phyloP scores from a whole-genome alignment of 2,329 filamentous ascomycete species.

The Bipolaris gigantea region DNA sequence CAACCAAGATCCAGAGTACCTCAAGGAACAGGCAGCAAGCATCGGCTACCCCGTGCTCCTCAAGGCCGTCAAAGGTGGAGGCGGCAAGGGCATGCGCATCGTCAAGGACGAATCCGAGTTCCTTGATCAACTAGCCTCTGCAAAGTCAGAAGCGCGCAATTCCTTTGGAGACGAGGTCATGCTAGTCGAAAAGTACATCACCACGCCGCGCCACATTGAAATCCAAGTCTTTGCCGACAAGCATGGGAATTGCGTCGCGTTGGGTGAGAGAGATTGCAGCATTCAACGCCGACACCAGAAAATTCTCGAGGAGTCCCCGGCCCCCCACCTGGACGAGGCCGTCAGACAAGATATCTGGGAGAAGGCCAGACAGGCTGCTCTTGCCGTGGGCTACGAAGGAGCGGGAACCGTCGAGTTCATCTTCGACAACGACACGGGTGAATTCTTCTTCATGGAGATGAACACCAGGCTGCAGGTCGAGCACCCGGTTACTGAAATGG shows the following conservation, averaged over 20 bases:
- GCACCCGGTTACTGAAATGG: conserved; percentile 87
- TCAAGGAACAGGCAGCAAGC: conserved; percentile 71
- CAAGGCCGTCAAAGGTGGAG: conserved; percentile 66
- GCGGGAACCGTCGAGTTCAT: conserved; percentile 71
- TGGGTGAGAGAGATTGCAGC: conserved; percentile 68
- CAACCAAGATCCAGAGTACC: conserved; percentile 69
- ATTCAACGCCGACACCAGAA: conserved; percentile 68
- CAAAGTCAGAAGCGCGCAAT: conserved; percentile 65
- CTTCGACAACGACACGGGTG: conserved; percentile 66
- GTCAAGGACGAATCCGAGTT: conserved; percentile 62
- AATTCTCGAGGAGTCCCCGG: conserved; percentile 67
- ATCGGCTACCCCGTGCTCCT: conserved; percentile 68
- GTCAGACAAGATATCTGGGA: conserved; percentile 67
- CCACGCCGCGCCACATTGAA: conserved; percentile 66
- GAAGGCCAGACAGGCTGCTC: conserved; percentile 64
- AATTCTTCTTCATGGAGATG: conserved; percentile 75
- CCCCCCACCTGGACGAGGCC: conserved; percentile 61
- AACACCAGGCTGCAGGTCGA: conserved; percentile 90
- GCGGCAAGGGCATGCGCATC: conserved; percentile 71
- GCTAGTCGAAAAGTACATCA: conserved; percentile 69
- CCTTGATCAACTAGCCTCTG: conserved; percentile 62
- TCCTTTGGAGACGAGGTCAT: conserved; percentile 69
- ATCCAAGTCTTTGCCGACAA: conserved; percentile 69
- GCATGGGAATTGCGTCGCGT: conserved; percentile 64
- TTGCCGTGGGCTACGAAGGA: conserved; percentile 66